Evolutionary conservation across 345 rosid species (phyloP), one percentile per base, ranked within the genome.

Genomic region (Camelina neglecta): DNA sequence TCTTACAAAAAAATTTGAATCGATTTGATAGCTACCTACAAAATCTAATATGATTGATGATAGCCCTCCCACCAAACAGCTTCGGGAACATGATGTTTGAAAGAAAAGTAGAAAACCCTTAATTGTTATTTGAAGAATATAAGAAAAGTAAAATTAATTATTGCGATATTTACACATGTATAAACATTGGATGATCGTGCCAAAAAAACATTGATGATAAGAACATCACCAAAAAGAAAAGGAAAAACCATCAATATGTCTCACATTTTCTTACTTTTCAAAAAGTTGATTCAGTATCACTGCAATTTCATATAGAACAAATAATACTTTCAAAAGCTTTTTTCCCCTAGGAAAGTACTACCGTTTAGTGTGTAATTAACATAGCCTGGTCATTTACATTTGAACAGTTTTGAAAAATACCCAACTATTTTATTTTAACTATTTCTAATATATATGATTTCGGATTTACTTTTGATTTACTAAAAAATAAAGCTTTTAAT

Each of bases 141-240:
- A 69, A 16, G 29, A 69, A 55, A 69, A 69, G 63, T 55, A n/a
- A 42, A 42, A 42, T 56, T 16, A 42, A 42, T 56, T 16, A 42
- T 56, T 69, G 53, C 8, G 42, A 59, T 18, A 18, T 18, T 18
- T 18, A 18, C 48, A 59, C 57, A 59, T 47, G 47, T 35, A 9
- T 26, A 55, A 53, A 59, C 64, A 1, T n/a, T 39, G 1, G 7
- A 38, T 31, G 42, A 21, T 41, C 50, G 50, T 45, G 50, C 50
- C 16, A 45, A 47, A 47, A n/a, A n/a, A n/a, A 44, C 51, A n/a
- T n/a, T 7, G 21, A 16, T 13, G 9, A 6, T n/a, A 31, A 57
- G 26, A 69, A 69, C 35, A 58, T 45, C 11, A 20, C 65, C 47
- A 10, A 33, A 58, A 70, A 45, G 38, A 42, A 24, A 42, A 13